phyloP scores from a whole-genome alignment of 768 basidiomycete species.

The Gloeopeniophorella convolvens region DNA sequence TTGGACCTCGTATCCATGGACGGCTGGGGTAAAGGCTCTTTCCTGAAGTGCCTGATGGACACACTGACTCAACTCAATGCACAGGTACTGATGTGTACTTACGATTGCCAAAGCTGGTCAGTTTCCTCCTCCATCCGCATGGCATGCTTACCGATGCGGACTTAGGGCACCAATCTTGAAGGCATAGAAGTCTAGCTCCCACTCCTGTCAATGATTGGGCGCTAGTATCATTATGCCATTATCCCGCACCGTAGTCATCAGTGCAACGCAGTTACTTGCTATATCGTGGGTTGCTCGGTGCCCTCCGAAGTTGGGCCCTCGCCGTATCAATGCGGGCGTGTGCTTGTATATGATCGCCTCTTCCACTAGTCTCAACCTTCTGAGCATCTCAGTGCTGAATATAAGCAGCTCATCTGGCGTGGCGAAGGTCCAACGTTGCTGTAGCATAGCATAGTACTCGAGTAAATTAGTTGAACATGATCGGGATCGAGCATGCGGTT shows the following conservation, averaged over 20 bases:
- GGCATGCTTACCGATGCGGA: not conserved
- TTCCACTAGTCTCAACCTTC: no score
- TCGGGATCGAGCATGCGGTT: no score
- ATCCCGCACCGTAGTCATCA: not conserved
- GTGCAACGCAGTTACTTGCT: not conserved
- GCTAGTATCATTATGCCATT: no score
- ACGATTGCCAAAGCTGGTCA: conserved; percentile 71
- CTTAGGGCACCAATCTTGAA: conserved; percentile 78
- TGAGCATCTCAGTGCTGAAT: no score
- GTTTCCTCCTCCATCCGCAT: conserved; percentile 21
- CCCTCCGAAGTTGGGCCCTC: not conserved
- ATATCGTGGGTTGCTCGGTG: not conserved
- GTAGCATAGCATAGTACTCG: no score
- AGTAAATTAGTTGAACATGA: no score
- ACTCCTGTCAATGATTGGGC: not conserved
- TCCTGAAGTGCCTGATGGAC: not conserved
- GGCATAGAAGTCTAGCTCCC: conserved; percentile 65
- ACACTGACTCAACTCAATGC: conserved; percentile 9
- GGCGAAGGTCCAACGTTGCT: no score
- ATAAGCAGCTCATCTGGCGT: no score
- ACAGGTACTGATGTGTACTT: conserved; percentile 79
- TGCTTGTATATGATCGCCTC: no score
- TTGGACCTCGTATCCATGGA: conserved; percentile 74
- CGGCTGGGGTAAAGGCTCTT: conserved; percentile 66
- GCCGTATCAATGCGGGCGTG: not conserved